A percentile compares a stretch with the other conserved stretches of the same genome.
Evolutionary conservation across 1,139 yeast species (phyloP).

Genomic region (Protomyces inundatus): DNA sequence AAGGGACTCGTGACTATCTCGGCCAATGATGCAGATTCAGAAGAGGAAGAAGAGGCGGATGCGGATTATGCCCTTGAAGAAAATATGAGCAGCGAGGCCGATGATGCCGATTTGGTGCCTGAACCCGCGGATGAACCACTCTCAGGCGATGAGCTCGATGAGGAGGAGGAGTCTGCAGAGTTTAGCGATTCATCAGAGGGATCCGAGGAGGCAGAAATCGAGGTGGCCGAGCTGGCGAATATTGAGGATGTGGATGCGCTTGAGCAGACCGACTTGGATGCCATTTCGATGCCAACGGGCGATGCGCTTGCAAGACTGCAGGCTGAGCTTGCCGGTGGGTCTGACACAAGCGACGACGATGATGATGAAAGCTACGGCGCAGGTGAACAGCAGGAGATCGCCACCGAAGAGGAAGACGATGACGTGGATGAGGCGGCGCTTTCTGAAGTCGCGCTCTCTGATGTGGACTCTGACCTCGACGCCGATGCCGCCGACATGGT

Average conservation of each 20-base stretch:
- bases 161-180: constrained; percentile 3
- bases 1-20: constrained; percentile 9
- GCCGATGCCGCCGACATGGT: constrained; percentile 77
- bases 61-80: constrained; percentile 30
- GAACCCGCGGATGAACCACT: constrained; percentile 34
- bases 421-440: constrained; percentile 33
- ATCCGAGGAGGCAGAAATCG: constrained; percentile 21
- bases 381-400: constrained; percentile 30
- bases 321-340: constrained; percentile 26
- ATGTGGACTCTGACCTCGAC: constrained; percentile 39
- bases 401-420: constrained; percentile 34
- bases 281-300: constrained; percentile 13
- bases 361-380: constrained; percentile 31
- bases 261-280: constrained; percentile 15
- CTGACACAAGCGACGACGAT: constrained; percentile 35
- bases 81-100: constrained; percentile 24
- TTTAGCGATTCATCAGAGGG: constrained; percentile 19
- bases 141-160: constrained; percentile 16
- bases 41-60: constrained; percentile 32
- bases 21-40: constrained; percentile 29
- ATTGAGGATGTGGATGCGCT: constrained; percentile 21
- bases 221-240: constrained; percentile 9
- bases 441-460: constrained; percentile 38
- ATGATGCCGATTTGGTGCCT: constrained; percentile 31
- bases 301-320: constrained; percentile 10